phyloP scores from a whole-genome alignment of 176 grass and related monocot species.

The Alloteropsis semialata region DNA sequence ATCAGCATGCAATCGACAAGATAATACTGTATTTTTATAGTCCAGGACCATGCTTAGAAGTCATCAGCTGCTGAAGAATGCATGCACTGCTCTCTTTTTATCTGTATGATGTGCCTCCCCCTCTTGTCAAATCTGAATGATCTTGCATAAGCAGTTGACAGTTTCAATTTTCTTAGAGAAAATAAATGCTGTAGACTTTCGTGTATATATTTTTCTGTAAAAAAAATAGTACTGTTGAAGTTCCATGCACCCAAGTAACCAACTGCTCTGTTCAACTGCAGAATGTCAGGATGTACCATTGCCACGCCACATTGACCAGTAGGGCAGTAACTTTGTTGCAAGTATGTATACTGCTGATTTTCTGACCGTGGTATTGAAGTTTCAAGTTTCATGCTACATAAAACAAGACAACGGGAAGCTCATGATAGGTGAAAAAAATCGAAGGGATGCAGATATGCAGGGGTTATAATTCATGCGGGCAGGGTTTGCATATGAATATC shows the following conservation, averaged over 20 bases:
- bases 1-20: not conserved
- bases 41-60: not conserved
- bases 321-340: not conserved
- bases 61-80: slow-evolving; percentile 6
- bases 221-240: not conserved
- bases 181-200: not conserved
- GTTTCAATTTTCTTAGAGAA: not conserved
- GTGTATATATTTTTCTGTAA: not conserved
- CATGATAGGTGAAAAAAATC: not conserved
- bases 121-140: not conserved
- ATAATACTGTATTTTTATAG: not conserved
- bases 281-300: not conserved
- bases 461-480: too few species aligned
- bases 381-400: too few species aligned
- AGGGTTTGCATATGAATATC: too few species aligned
- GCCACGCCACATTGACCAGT: not conserved
- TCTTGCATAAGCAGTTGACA: not conserved
- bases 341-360: too few species aligned
- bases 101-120: not conserved
- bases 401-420: too few species aligned
- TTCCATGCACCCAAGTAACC: not conserved
- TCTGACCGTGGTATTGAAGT: too few species aligned
- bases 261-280: not conserved
- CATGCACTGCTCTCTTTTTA: not conserved
- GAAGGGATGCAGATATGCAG: too few species aligned